phyloP scores from a whole-genome alignment of 176 grass and related monocot genomes.

The Carex kokanica region DNA sequence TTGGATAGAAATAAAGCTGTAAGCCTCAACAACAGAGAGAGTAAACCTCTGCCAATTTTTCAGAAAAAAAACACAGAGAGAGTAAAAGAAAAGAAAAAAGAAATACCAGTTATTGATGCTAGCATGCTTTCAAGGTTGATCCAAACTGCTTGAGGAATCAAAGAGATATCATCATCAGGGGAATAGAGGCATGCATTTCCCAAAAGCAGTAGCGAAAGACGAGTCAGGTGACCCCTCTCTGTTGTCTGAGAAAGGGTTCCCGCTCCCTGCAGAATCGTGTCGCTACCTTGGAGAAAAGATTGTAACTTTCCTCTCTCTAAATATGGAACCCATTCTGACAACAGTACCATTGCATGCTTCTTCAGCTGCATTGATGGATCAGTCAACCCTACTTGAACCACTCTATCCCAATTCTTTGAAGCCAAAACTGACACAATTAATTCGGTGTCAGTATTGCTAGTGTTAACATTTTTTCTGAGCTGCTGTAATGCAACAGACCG shows the following conservation, averaged over 20 bases:
- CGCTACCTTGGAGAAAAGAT: slow-evolving; percentile 65
- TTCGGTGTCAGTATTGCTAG: slow-evolving; percentile 34
- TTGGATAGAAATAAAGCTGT: background rate
- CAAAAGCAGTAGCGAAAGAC: slow-evolving; percentile 74
- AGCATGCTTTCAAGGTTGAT: slow-evolving; percentile 76
- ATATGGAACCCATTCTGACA: slow-evolving; percentile 69
- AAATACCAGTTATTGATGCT: slow-evolving; percentile 53
- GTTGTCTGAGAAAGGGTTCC: slow-evolving; percentile 51
- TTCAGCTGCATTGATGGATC: slow-evolving; percentile 77
- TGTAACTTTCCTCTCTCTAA: slow-evolving; percentile 57
- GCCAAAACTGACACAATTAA: slow-evolving; percentile 47
- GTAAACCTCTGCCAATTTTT: no score
- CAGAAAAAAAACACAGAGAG: background rate
- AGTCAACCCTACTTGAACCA: slow-evolving; percentile 53
- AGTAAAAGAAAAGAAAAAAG: slow-evolving; percentile 12
- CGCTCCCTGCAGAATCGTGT: slow-evolving; percentile 45
- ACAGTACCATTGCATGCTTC: slow-evolving; percentile 65
- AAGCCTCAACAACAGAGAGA: background rate
- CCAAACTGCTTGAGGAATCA: slow-evolving; percentile 94
- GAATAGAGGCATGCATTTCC: slow-evolving; percentile 89
- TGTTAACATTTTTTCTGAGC: slow-evolving; percentile 65
- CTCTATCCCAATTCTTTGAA: slow-evolving; percentile 71
- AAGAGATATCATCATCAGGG: slow-evolving; percentile 71
- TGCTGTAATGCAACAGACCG: slow-evolving; percentile 69
- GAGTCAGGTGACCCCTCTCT: slow-evolving; percentile 67